Base-by-base conservation (phyloP, 495 filamentous ascomycete genomes). In the Peziza echinospora region DNA sequence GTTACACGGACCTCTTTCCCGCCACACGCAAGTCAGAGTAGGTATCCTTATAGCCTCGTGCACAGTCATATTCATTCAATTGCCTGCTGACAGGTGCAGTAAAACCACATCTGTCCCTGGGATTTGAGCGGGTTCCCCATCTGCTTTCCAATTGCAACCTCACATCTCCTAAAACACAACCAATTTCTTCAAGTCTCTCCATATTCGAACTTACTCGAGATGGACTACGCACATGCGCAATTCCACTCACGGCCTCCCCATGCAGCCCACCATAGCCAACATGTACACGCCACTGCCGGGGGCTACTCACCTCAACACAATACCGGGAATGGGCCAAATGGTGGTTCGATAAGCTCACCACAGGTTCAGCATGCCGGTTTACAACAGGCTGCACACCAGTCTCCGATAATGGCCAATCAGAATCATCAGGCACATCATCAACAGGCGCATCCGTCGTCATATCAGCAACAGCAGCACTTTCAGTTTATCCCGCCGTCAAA, bases 321-420 rank as follows among this genome's bases (percentile, higher is more conserved):
- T 26, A 41, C 55, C 37, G 49, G 56, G 24, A 43, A 50, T 41
- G 56, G 55, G 5, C 41, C 47, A 47, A 43, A 48, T 48, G 48
- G 55, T 24, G 55, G 51, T 44, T 24, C 23, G 24, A 48, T 54
- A 28, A 47, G 47, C 43, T 58, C 56, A 46, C 56, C 55, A 49
- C 56, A 59, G 46, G 50, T 56, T 21, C 46, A 52, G 16, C 49
- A 47, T 39, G 48, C 56, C 30, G 39, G 46, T 30, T 58, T 59
- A 55, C 56, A 59, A 39, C 55, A 54, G 47, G 44, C 56, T 40
- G 56, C 51, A 41, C 54, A 52, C 22, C 56, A 59, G 41, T 52
- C 56, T 17, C 43, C 55, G 25, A 44, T 45, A 46, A 48, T 55
- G 47, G 52, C 48, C 24, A 50, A 16, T 42, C 47, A 44, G 44